Conservation (phyloP, 768 basidiomycete species). For the Pluteus cervinus region DNA sequence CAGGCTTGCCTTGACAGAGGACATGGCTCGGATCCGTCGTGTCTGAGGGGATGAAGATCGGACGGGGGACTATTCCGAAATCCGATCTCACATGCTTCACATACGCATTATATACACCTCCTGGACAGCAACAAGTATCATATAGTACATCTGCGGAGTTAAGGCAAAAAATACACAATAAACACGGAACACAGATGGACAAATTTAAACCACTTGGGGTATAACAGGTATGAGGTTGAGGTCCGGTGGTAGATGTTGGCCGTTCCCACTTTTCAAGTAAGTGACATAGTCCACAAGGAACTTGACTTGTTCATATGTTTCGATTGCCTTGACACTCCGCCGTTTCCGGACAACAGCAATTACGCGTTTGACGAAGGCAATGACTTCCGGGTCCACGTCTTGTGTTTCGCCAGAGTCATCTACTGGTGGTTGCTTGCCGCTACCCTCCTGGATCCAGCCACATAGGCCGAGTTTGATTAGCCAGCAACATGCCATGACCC, state of each 20-base stretch:
- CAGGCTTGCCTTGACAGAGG: conserved; percentile 65
- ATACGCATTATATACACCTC: too few relatives aligned
- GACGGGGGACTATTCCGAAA: too few relatives aligned
- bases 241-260: too few relatives aligned
- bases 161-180: too few relatives aligned
- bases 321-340: conserved; percentile 85
- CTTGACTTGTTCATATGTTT: conserved; percentile 89
- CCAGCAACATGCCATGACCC: conserved; percentile 90
- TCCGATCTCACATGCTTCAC: too few relatives aligned
- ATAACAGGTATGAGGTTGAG: too few relatives aligned
- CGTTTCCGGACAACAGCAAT: conserved; percentile 70
- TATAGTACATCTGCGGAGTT: too few relatives aligned
- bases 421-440: conserved; percentile 3
- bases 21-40: too few relatives aligned
- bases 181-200: too few relatives aligned
- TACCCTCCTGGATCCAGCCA: conserved; percentile 45
- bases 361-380: conserved; percentile 66
- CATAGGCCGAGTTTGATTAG: conserved; percentile 87
- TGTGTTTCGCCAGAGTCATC: conserved; percentile 4
- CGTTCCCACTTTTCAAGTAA: conserved; percentile 37
- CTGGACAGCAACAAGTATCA: too few relatives aligned
- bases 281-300: conserved; percentile 78
- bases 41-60: too few relatives aligned
- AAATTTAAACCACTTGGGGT: too few relatives aligned
- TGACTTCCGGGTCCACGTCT: conserved; percentile 33